Conservation (phyloP, 2,329 filamentous ascomycete species). For the Exophiala alcalophila region DNA sequence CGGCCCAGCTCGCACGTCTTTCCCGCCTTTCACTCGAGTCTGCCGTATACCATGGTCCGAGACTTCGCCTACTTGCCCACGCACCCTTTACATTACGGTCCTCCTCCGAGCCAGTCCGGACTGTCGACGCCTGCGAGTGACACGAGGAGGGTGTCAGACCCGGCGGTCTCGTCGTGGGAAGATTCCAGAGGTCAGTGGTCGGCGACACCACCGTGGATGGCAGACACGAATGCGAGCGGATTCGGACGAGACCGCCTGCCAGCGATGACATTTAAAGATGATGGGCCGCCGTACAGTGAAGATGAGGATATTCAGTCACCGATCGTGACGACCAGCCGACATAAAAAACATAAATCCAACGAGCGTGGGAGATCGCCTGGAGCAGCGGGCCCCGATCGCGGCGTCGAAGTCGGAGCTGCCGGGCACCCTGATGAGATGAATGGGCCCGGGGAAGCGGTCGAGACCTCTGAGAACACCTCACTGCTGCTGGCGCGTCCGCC, state of each 20-base stretch:
- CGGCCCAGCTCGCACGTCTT: slow-evolving; percentile 79
- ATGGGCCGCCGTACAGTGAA: slow-evolving; percentile 86
- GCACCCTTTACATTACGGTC: slow-evolving; percentile 90
- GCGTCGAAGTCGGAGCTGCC: slow-evolving; percentile 64
- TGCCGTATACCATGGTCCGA: slow-evolving; percentile 84
- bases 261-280: slow-evolving; percentile 76
- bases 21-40: slow-evolving; percentile 77
- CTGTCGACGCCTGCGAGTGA: slow-evolving; percentile 84
- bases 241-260: slow-evolving; percentile 63
- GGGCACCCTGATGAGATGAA: slow-evolving; percentile 68
- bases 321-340: slow-evolving; percentile 75
- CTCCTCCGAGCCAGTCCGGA: slow-evolving; percentile 74
- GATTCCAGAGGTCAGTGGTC: slow-evolving; percentile 59
- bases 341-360: slow-evolving; percentile 77
- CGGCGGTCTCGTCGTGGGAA: slow-evolving; percentile 72
- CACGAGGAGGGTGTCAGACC: slow-evolving; percentile 75
- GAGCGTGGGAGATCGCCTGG: slow-evolving; percentile 50
- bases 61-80: slow-evolving; percentile 87
- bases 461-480: slow-evolving; percentile 59
- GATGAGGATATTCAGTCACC: slow-evolving; percentile 93
- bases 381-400: slow-evolving; percentile 57
- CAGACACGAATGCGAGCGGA: slow-evolving; percentile 39
- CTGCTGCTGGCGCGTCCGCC: slow-evolving; percentile 54
- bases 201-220: slow-evolving; percentile 45
- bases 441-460: slow-evolving; percentile 74